Evolutionary conservation across 148 eudicot species (phyloP), one percentile per base, ranked within the genome.

Genomic region (Camellia japonica): DNA sequence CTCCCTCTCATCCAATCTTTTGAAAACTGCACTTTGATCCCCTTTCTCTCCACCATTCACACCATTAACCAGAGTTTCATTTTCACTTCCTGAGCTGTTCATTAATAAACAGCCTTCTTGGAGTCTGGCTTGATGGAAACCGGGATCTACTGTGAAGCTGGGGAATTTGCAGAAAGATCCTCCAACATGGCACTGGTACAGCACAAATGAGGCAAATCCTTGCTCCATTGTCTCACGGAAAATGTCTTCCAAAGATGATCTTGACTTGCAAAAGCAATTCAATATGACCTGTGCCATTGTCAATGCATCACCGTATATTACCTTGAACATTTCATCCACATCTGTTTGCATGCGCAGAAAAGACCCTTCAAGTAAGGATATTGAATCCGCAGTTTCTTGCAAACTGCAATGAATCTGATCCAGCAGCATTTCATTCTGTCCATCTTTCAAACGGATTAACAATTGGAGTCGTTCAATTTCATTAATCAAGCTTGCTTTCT

Each of bases 381-480:
- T 30, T 7, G 73, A 71, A 42, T 78, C 74, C 42, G 58, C 80
- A 41, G 75, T 76, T 81, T 81, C 87, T 77, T 46, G 68, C 71
- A 85, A 76, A 80, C 64, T 73, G 72, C 7, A 41, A 38, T 78
- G 76, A 30, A 76, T 58, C 55, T 84, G 81, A 61, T 81, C 82
- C 54, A 83, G 86, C 78, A 80, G 60, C 7, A 74, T 41, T 65
- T 76, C 86, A 72, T 81, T 82, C 63, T 84, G 88, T 66, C 64
- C 73, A 76, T 86, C 84, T 58, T 71, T 81, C 73, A 72, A 30
- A 78, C 68, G 78, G 76, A 88, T 74, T 51, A 58, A 54, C 6
- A 81, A 86, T 62, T 86, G 81, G 47, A 90, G 84, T 70, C 89
- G 82, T 73, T 85, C 76, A 56, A 86, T 85, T 78, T 87, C 89